phyloP scores from a whole-genome alignment of 352 stramenopile species.

The Pythium angustatum region DNA sequence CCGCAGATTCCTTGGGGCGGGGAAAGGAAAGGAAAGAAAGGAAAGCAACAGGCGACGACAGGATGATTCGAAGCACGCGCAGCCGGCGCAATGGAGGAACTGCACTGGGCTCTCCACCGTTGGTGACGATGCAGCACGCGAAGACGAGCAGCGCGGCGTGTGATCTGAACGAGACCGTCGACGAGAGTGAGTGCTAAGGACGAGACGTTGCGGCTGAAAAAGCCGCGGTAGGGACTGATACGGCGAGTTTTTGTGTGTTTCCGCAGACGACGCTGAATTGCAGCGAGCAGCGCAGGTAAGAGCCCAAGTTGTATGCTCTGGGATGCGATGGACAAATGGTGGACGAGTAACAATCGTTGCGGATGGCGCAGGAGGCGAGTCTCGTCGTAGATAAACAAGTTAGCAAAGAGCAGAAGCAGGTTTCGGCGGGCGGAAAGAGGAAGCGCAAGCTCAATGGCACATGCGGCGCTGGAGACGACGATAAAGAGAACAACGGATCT shows the following conservation, averaged over 20 bases:
- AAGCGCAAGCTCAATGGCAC: conserved; percentile 1
- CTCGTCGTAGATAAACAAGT: neutral
- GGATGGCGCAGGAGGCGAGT: neutral
- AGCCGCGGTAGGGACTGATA: neutral
- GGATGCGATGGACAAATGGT: neutral
- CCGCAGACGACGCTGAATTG: conserved; percentile 16
- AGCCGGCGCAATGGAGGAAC: neutral
- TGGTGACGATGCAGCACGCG: neutral
- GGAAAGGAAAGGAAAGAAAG: conserved; percentile 8
- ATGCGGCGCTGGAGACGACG: neutral
- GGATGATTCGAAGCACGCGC: conserved; percentile 3
- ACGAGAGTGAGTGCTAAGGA: conserved; percentile 29
- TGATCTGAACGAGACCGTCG: conserved; percentile 26
- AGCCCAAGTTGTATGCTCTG: neutral
- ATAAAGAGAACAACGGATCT: conserved; percentile 26
- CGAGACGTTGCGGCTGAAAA: too few relatives aligned
- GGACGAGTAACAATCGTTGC: neutral
- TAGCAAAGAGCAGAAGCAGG: neutral
- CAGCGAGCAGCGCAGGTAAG: neutral
- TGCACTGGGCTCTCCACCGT: neutral
- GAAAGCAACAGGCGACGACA: too few relatives aligned
- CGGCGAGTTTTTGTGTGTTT: neutral
- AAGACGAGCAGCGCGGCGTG: conserved; percentile 9
- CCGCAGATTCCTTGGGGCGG: neutral
- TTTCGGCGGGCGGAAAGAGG: neutral